phyloP scores from a whole-genome alignment of 495 filamentous ascomycete genomes.

The Niebla homalea region DNA sequence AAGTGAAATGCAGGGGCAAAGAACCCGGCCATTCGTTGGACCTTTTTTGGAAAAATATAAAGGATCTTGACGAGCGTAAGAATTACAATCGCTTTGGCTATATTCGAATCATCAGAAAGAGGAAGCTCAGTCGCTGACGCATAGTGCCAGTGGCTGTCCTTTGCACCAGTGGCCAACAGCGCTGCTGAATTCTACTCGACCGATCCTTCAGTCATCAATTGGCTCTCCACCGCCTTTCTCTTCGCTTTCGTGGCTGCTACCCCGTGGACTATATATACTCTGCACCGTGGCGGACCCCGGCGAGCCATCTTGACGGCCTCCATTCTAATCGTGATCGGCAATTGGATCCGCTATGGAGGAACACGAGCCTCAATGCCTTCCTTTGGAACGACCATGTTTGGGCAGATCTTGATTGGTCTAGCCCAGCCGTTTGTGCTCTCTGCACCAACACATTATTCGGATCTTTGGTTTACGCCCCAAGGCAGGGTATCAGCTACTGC shows the following conservation, averaged over 20 bases:
- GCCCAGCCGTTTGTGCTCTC: slow-evolving; percentile 87
- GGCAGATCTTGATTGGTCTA: slow-evolving; percentile 83
- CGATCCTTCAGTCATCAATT: slow-evolving; percentile 70
- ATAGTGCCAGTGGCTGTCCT: slow-evolving; percentile 72
- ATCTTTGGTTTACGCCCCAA: slow-evolving; percentile 81
- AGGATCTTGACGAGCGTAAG: too few relatives aligned
- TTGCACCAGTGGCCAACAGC: slow-evolving; percentile 68
- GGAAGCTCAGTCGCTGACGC: neutral
- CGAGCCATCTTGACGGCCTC: slow-evolving; percentile 61
- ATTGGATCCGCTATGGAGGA: slow-evolving; percentile 87
- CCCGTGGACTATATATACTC: slow-evolving; percentile 61
- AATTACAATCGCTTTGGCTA: neutral
- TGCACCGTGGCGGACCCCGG: slow-evolving; percentile 71
- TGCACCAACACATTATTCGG: slow-evolving; percentile 81
- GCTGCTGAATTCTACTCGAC: slow-evolving; percentile 65
- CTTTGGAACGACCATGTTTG: slow-evolving; percentile 77
- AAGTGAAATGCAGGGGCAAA: slow-evolving; percentile 25
- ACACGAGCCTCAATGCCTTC: slow-evolving; percentile 39
- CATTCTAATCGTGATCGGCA: slow-evolving; percentile 61
- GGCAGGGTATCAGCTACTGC: slow-evolving; percentile 85
- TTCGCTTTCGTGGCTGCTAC: slow-evolving; percentile 67
- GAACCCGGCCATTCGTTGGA: neutral
- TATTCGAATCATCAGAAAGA: neutral
- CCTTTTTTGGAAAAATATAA: too few relatives aligned
- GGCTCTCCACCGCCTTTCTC: slow-evolving; percentile 75